Evolutionary conservation across 352 stramenopile species (phyloP).

Genomic region (Pseudoperonospora humuli): DNA sequence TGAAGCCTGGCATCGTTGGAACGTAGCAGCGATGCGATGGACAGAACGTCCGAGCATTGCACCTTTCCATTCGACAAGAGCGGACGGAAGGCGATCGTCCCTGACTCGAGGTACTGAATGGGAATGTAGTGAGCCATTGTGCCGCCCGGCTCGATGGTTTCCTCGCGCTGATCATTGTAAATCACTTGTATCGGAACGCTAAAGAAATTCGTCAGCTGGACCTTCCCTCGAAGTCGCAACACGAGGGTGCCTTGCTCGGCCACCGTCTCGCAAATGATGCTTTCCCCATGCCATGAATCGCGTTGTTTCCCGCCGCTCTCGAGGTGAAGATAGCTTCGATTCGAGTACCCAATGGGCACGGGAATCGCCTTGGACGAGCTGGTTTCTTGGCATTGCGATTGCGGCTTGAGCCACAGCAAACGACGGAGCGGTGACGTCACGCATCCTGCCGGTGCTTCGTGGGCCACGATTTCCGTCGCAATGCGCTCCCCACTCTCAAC

Average conservation of each 20-base stretch:
- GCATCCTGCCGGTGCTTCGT: constrained; percentile 75
- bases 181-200: constrained; percentile 60
- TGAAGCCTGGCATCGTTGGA: constrained; percentile 24
- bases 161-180: constrained; percentile 60
- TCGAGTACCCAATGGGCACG: constrained; percentile 83
- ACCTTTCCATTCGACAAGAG: constrained; percentile 49
- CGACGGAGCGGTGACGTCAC: constrained; percentile 67
- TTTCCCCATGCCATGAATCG: constrained; percentile 68
- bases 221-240: constrained; percentile 65
- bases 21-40: constrained; percentile 50
- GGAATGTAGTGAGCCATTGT: constrained; percentile 62
- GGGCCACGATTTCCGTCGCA: constrained; percentile 71
- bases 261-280: constrained; percentile 80
- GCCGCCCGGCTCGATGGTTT: constrained; percentile 41
- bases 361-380: constrained; percentile 62
- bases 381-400: constrained; percentile 33
- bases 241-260: constrained; percentile 80
- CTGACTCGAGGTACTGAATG: constrained; percentile 68
- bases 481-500: constrained; percentile 56
- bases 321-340: constrained; percentile 77
- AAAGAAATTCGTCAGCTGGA: constrained; percentile 73
- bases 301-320: constrained; percentile 53
- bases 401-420: constrained; percentile 70
- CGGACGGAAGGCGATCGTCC: constrained; percentile 67
- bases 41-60: constrained; percentile 46